Evolutionary conservation across 371 early-diverging fungal species (phyloP).

Genomic region (Capillidium rhysosporum): DNA sequence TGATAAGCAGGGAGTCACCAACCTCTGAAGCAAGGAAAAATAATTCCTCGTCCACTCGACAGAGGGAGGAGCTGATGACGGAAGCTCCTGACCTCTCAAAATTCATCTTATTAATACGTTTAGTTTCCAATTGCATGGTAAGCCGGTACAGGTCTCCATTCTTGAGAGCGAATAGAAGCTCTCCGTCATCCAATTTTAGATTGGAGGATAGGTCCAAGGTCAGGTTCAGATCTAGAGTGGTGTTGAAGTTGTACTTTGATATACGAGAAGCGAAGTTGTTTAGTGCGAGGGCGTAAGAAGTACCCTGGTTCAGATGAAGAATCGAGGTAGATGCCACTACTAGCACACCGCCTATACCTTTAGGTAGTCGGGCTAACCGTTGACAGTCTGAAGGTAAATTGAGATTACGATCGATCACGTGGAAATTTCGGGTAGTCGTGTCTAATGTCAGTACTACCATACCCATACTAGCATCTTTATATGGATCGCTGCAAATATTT

Average conservation of each 20-base stretch:
- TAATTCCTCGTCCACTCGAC: constrained; percentile 28
- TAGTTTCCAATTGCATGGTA: constrained; percentile 44
- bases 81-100: background rate
- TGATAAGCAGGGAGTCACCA: constrained; percentile 59
- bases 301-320: constrained; percentile 68
- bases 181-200: constrained; percentile 24
- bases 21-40: constrained; percentile 67
- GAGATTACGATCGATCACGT: constrained; percentile 58
- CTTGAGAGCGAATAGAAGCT: constrained; percentile 30
- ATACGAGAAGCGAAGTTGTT: too few species aligned
- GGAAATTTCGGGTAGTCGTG: constrained; percentile 40
- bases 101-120: background rate
- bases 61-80: constrained; percentile 2
- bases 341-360: constrained; percentile 74
- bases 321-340: constrained; percentile 59
- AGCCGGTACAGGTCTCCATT: constrained; percentile 49
- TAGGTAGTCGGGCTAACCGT: constrained; percentile 48
- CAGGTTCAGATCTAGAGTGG: constrained; percentile 12
- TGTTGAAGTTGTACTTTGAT: too few species aligned
- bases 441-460: constrained; percentile 77
- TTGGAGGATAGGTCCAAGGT: constrained; percentile 32
- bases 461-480: constrained; percentile 38
- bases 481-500: background rate
- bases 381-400: constrained; percentile 66
- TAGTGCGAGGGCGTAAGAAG: background rate